Evolutionary conservation across 805 yeast species (phyloP), one percentile per base, ranked within the genome.

Genomic region (Candida corydali): DNA sequence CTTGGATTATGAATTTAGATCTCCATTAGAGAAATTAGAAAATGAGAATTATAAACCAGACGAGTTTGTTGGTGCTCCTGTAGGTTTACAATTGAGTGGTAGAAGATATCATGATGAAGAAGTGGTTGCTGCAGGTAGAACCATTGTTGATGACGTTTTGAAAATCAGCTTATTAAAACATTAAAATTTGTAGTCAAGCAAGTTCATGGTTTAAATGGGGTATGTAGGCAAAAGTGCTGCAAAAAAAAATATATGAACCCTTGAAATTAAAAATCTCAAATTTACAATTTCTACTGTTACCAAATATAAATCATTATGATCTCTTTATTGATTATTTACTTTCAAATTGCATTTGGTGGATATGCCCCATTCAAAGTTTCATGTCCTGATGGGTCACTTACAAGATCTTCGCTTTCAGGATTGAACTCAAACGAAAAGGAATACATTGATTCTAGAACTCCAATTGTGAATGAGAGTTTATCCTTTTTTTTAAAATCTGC

Each of bases 81-180:
- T 76, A 48, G 71, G 67, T 26, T 61, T 75, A 47, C 82, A 76
- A 53, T 62, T 76, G 40, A 54, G 66, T 26, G 78, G 77, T 33
- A 69, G 76, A 59, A 65, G 80, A 52, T 76, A 74, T 49, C 59
- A 54, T 32, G 82, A 76, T 49, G 82, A 76, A 54, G 80, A 76
- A 42, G 76, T 73, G 29, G 73, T 74, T 28, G 75, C 73, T 32
- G 72, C 65, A 14, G 67, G 70, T 37, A 62, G 63, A 40, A 53
- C 69, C 24, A 49, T 69, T 26, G 62, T 53, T 22, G 65, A 65
- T 31, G 35, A 32, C 25, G 44, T 66, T 24, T 53, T 69, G 44
- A 55, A 54, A 6, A 59, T 44, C 19, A 47, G 50, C 27, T 52
- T 52, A 34, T 50, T 39, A 18, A 49, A 47, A 8, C 33, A 41